A percentile compares a stretch with the other conserved stretches of the same genome.
phyloP scores from a whole-genome alignment of 148 eudicot species.

The Camellia lanceoleosa region DNA sequence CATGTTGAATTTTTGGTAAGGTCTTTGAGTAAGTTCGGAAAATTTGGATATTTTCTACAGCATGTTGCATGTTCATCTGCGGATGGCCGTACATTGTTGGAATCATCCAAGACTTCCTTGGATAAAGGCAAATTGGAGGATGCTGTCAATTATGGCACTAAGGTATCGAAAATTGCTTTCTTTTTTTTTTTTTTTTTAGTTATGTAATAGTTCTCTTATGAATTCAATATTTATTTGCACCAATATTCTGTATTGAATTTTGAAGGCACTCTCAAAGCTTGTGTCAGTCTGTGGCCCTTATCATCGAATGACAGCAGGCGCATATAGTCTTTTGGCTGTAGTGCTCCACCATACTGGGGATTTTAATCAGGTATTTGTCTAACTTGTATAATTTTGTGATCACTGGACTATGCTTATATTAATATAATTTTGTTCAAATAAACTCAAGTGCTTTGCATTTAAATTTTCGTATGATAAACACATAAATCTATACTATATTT shows the following conservation, averaged over 20 bases:
- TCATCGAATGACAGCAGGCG: slow-evolving; percentile 98
- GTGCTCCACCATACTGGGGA: slow-evolving; percentile 95
- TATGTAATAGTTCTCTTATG: background rate
- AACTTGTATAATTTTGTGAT: background rate
- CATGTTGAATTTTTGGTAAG: background rate
- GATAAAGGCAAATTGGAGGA: slow-evolving; percentile 96
- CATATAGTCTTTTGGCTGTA: slow-evolving; percentile 93
- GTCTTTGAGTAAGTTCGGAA: slow-evolving; percentile 19
- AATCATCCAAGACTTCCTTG: slow-evolving; percentile 91
- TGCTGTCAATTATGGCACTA: slow-evolving; percentile 90
- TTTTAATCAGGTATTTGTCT: slow-evolving; percentile 76
- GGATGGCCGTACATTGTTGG: slow-evolving; percentile 87
- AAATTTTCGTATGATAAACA: background rate
- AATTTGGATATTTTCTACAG: slow-evolving; percentile 33
- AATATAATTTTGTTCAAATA: background rate
- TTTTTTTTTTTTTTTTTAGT: no score
- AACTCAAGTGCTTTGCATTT: background rate
- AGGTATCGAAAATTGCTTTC: slow-evolving; percentile 37
- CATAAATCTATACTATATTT: no score
- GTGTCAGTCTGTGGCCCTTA: slow-evolving; percentile 92
- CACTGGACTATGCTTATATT: background rate
- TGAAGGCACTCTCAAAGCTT: slow-evolving; percentile 82
- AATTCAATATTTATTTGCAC: background rate
- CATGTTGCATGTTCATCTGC: slow-evolving; percentile 98
- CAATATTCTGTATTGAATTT: slow-evolving; percentile 19